Conservation (phyloP, 495 filamentous ascomycete species). For the Recurvomyces mirabilis region DNA sequence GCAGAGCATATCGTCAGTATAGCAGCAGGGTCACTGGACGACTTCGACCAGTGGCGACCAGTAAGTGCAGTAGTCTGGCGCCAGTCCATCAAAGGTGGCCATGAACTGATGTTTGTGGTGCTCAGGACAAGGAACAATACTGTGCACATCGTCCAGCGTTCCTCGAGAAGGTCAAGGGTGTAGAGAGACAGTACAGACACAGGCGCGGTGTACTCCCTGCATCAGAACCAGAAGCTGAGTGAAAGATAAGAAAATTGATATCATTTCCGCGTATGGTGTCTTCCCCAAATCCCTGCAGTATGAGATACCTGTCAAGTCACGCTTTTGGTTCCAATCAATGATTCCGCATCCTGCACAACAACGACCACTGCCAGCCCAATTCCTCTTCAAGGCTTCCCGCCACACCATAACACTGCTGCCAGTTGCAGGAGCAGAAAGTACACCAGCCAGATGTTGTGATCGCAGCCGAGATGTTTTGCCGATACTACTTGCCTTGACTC, state of each 20-base stretch:
- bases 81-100: background rate
- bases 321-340: no score
- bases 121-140: slow-evolving; percentile 7
- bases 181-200: slow-evolving; percentile 4
- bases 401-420: no score
- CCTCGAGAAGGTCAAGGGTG: slow-evolving; percentile 7
- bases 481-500: slow-evolving; percentile 11
- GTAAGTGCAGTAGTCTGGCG: background rate
- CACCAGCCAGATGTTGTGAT: slow-evolving; percentile 15
- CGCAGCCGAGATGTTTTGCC: slow-evolving; percentile 5
- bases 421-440: background rate
- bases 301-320: no score
- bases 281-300: no score
- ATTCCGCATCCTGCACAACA: no score
- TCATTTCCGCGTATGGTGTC: no score
- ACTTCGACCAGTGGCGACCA: slow-evolving; percentile 11
- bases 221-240: no score
- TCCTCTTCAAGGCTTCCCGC: no score
- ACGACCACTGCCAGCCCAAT: no score
- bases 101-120: background rate
- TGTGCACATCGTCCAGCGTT: slow-evolving; percentile 8
- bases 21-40: slow-evolving; percentile 8
- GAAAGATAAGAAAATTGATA: no score
- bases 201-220: no score
- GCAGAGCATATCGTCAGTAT: slow-evolving; percentile 4